A percentile compares a stretch with the other conserved stretches of the same genome.
phyloP scores from a whole-genome alignment of 2,329 filamentous ascomycete genomes.

The Alternaria incomplexa region DNA sequence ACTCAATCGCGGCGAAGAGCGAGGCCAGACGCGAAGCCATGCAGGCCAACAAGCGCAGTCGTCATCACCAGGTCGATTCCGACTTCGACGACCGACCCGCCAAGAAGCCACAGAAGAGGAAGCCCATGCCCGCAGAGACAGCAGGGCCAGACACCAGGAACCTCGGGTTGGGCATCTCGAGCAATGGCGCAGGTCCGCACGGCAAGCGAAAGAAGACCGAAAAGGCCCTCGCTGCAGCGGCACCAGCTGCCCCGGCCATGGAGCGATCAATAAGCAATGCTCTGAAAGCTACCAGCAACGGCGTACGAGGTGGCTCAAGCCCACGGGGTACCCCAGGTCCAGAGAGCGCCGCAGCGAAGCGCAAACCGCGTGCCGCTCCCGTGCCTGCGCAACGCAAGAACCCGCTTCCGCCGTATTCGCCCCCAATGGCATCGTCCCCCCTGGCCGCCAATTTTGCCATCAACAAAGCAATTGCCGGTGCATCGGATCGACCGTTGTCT shows the following conservation, averaged over 20 bases:
- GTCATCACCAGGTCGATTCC: constrained; percentile 73
- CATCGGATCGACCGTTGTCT: constrained; percentile 65
- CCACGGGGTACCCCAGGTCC: constrained; percentile 72
- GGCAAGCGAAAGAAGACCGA: constrained; percentile 84
- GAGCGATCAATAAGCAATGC: constrained; percentile 71
- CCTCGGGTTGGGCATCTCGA: constrained; percentile 69
- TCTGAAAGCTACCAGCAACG: constrained; percentile 57
- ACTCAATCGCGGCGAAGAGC: constrained; percentile 79
- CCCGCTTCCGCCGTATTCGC: constrained; percentile 64
- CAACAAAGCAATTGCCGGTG: constrained; percentile 60
- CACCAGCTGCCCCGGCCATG: constrained; percentile 54
- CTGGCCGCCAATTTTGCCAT: constrained; percentile 68
- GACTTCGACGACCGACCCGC: constrained; percentile 73
- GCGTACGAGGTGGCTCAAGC: constrained; percentile 57
- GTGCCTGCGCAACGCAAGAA: constrained; percentile 80
- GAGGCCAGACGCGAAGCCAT: constrained; percentile 84
- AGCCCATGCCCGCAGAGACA: constrained; percentile 59
- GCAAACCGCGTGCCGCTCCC: constrained; percentile 71
- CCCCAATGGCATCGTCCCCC: constrained; percentile 77
- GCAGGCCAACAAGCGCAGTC: constrained; percentile 73
- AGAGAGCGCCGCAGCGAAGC: constrained; percentile 58
- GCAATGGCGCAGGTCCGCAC: constrained; percentile 61
- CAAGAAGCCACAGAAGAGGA: constrained; percentile 71
- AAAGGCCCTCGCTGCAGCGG: constrained; percentile 56
- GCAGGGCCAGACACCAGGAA: constrained; percentile 48